Evolutionary conservation across 1,139 yeast species (phyloP), one percentile per base, ranked within the genome.

Genomic region (Saccharomyces hybrid): DNA sequence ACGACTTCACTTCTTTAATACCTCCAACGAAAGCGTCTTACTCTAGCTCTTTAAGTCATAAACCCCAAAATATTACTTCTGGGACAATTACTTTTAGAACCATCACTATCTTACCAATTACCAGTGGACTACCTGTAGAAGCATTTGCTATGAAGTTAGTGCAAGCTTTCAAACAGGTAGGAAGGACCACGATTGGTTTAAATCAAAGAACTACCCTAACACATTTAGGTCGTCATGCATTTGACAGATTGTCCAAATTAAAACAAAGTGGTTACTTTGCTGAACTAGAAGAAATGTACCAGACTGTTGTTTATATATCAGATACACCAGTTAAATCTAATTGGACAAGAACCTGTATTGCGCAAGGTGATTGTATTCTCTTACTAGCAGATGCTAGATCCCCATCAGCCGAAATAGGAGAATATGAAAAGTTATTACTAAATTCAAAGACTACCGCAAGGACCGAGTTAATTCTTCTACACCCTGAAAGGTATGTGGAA

Each of bases 281-380:
- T 0, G 95, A 90, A 60, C 76, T 93, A 55, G 99, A 93, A 74
- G 98, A 91, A 64, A 81, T 83, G 59, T 88, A 84, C 67, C 89
- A 91, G 63, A 86, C 91, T 2, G 86, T 93, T 5, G 82, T 93
- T 3, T 93, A 93, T 65, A 83, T 93, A 25, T 93, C 95, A 42
- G 98, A 93, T 64, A 84, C 96, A 0, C 79, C 88, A 0, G 82
- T 87, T 2, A 84, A 83, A 59, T 88, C 96, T 0, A 79, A 84
- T 32, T 93, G 99, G 99, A 89, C 97, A 0, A 80, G 83, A 8
- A 88, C 96, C 0, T 93, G 99, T 69, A 86, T 93, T 50, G 82
- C 95, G 5, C 98, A 91, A 69, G 98, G 96, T 11, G 99, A 93
- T 69, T 91, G 97, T 72, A 82, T 88, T 27, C 69, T 86, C 34